Evolutionary conservation across 1,139 yeast genomes (phyloP), one percentile per base, ranked within the genome.

Genomic region (Lodderomyces pseudojiufengensis): DNA sequence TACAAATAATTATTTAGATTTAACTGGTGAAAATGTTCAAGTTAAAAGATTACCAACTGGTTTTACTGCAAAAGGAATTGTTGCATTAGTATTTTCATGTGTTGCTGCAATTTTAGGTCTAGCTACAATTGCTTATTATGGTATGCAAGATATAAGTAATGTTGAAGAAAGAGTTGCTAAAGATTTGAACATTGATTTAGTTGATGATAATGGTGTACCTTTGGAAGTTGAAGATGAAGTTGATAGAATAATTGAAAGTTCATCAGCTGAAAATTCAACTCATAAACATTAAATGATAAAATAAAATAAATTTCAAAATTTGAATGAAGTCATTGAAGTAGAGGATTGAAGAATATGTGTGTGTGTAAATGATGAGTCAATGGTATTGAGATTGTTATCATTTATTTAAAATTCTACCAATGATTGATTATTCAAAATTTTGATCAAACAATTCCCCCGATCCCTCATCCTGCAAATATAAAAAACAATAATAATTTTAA

Each of bases 31-130:
- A 53, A 70, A 71, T 36, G 55, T 65, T 29, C 90, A 82, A 55
- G 65, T 63, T n/a, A 49, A 55, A 6, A 74, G 80, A n/a, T 66
- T 82, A 43, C 88, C 90, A 2, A 65, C 63, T 28, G 88, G 88
- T 3, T 82, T 82, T 59, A 81, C 88, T 3, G 51, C 69, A 15
- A 78, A 73, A 56, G 90, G 90, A 30, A 80, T 79, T 51, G 55
- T 79, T 43, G 87, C 87, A 7, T 57, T 82, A 40, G 58, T 68
- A 1, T 54, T 78, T 34, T 79, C 85, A 18, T 65, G 78, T 29
- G 29, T 72, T 9, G 67, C 73, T 30, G 88, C 80, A 11, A 24
- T 80, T 15, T 70, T 66, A 44, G 90, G 90, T 27, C 51, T 82
- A 22, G 62, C 52, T 36, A 61, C 77, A 12, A 80, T 82, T 43